Conservation (phyloP, 805 yeast genomes). For the Saccharomycopsis capsularis region DNA sequence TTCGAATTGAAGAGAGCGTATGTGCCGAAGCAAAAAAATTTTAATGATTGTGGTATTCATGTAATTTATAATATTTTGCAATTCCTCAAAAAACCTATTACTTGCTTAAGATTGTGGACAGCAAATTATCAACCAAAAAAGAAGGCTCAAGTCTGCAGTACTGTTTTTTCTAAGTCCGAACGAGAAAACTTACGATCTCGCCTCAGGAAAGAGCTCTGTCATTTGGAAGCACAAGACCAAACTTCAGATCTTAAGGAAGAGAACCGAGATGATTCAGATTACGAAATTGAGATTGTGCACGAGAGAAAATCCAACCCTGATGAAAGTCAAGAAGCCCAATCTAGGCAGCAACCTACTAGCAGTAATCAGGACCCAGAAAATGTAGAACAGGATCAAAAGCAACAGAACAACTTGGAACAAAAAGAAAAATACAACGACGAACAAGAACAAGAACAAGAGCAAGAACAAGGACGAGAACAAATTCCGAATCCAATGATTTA, state of each 20-base stretch:
- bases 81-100: slow-evolving; percentile 44
- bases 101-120: slow-evolving; percentile 46
- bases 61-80: slow-evolving; percentile 66
- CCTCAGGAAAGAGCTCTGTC: slow-evolving; percentile 23
- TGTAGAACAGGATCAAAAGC: neutral
- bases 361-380: neutral
- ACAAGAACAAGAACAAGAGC: neutral
- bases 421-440: neutral
- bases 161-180: slow-evolving; percentile 25
- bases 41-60: slow-evolving; percentile 93
- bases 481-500: too few species aligned
- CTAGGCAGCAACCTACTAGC: neutral
- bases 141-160: neutral
- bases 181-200: slow-evolving; percentile 26
- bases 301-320: neutral
- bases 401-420: neutral
- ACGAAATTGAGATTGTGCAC: slow-evolving; percentile 20
- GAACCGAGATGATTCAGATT: slow-evolving; percentile 22
- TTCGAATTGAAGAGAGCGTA: slow-evolving; percentile 43
- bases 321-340: neutral
- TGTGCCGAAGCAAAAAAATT: slow-evolving; percentile 81
- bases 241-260: slow-evolving; percentile 12
- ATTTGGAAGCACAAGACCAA: slow-evolving; percentile 23
- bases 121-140: slow-evolving; percentile 6
- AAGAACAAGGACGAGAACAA: neutral